phyloP scores from a whole-genome alignment of 257 asterid species.

The Plantago ovata region DNA sequence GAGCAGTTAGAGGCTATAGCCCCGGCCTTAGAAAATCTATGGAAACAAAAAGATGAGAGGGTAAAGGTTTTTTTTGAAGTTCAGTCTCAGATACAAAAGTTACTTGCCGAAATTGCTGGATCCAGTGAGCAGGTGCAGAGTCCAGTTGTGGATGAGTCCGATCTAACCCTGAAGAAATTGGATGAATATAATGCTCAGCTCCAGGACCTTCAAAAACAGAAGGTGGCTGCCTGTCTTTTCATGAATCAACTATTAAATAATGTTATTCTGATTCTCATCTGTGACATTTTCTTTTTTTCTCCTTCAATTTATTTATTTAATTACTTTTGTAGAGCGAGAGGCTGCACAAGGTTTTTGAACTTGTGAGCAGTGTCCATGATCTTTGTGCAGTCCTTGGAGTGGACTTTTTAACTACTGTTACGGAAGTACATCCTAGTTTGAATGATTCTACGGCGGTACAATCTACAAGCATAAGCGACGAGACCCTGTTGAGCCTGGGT shows the following conservation, averaged over 20 bases:
- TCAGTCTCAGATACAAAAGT: conserved; percentile 55
- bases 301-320: conserved; percentile 4
- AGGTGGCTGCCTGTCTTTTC: conserved; percentile 20
- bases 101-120: conserved; percentile 56
- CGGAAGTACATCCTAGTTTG: conserved; percentile 63
- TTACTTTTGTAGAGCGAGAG: conserved; percentile 49
- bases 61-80: conserved; percentile 51
- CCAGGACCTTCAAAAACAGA: conserved; percentile 64
- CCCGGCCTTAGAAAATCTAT: conserved; percentile 62
- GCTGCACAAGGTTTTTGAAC: conserved; percentile 61
- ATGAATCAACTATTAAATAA: neutral
- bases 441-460: conserved; percentile 54
- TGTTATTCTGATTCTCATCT: conserved; percentile 6
- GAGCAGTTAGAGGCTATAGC: conserved; percentile 93
- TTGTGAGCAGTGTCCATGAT: conserved; percentile 63
- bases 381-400: conserved; percentile 68
- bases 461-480: conserved; percentile 63
- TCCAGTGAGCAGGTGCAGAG: conserved; percentile 31
- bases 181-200: conserved; percentile 53
- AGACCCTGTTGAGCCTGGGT: conserved; percentile 51
- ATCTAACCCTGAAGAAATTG: conserved; percentile 48
- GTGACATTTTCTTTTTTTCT: neutral
- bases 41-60: conserved; percentile 59
- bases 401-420: conserved; percentile 50
- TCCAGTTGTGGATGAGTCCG: conserved; percentile 48